phyloP scores from a whole-genome alignment of 768 basidiomycete species.

The Pleurotus pulmonarius region DNA sequence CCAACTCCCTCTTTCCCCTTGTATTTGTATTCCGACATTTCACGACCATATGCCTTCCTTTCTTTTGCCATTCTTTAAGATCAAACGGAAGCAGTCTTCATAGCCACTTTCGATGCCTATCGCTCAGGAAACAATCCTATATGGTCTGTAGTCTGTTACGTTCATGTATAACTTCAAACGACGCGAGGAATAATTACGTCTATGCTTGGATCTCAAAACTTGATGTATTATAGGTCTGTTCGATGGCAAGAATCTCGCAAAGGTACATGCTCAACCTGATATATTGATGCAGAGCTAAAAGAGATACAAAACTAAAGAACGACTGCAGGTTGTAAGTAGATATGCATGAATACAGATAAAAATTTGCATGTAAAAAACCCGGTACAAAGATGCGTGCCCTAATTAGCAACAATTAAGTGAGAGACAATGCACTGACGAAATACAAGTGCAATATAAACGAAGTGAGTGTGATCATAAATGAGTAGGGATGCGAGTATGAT shows the following conservation, averaged over 20 bases:
- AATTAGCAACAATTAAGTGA: no score
- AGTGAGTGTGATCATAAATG: background rate
- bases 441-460: background rate
- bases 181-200: constrained; percentile 12
- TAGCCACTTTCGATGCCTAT: background rate
- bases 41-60: constrained; percentile 18
- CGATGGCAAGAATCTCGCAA: background rate
- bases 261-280: background rate
- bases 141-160: constrained; percentile 4
- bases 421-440: background rate
- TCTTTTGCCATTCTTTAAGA: constrained; percentile 10
- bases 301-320: background rate
- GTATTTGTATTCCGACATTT: constrained; percentile 28
- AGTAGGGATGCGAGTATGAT: no score
- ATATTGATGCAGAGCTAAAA: background rate
- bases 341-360: no score
- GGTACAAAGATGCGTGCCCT: no score
- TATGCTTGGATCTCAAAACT: constrained; percentile 5
- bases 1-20: background rate
- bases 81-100: constrained; percentile 4
- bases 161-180: constrained; percentile 11
- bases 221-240: background rate
- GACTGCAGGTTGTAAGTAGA: no score
- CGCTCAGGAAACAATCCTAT: background rate
- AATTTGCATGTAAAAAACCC: no score